Conservation (phyloP, 306 rosid species). For the Betula pendula region DNA sequence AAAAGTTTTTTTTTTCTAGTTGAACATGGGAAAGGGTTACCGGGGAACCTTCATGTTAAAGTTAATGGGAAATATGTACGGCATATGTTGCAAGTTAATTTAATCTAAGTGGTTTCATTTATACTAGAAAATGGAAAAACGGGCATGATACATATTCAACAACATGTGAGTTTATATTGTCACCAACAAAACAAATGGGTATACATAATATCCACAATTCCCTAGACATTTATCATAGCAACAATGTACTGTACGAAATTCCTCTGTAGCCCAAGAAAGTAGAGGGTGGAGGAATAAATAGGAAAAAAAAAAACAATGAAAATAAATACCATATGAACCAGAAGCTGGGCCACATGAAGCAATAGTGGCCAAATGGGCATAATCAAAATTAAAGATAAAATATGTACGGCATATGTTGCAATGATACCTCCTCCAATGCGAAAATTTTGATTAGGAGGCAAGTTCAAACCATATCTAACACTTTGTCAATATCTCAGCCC, state of each 20-base stretch:
- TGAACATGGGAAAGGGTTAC: too few relatives aligned
- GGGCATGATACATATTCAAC: too few relatives aligned
- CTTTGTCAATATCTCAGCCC: constrained; percentile 82
- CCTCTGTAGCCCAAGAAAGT: not conserved
- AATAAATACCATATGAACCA: not conserved
- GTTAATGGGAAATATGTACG: too few relatives aligned
- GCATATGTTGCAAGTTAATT: too few relatives aligned
- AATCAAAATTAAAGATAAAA: not conserved
- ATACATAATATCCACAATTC: not conserved
- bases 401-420: too few relatives aligned
- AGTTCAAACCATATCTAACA: constrained; percentile 43
- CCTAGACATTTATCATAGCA: not conserved
- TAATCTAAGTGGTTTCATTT: too few relatives aligned
- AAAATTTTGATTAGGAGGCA: constrained; percentile 11
- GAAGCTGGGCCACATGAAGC: not conserved
- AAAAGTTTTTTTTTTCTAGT: too few relatives aligned
- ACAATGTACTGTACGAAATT: not conserved
- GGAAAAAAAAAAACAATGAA: too few relatives aligned
- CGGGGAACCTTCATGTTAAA: too few relatives aligned
- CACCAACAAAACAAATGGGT: not conserved
- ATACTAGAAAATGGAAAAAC: too few relatives aligned
- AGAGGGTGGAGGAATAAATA: not conserved
- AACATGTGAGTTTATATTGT: too few relatives aligned
- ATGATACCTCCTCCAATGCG: constrained; percentile 29
- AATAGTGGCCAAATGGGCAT: not conserved